Evolutionary conservation across 2,329 filamentous ascomycete genomes (phyloP), one percentile per base, ranked within the genome.

Genomic region (Colletotrichum abscissum): DNA sequence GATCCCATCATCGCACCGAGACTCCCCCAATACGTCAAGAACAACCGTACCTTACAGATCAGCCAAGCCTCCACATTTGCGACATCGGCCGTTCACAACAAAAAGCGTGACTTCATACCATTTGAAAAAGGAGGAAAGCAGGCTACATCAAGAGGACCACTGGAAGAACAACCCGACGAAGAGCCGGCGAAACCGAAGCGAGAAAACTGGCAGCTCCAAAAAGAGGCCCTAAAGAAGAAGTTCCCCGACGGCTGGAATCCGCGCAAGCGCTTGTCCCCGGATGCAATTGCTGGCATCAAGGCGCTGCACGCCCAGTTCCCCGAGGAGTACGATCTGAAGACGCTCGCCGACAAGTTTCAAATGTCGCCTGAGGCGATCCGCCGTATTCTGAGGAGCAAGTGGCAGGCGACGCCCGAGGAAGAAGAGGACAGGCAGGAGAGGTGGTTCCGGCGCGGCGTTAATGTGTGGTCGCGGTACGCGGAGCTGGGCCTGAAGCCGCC

Each of bases 251-350:
- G 92, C 11, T 99, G 96, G 95, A 88, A 88, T 33, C 96, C 97
- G 35, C 89, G 90, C 62, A 98, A 97, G 82, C 92, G 92, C 72
- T 88, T 99, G 11, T 98, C 97, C 0, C 97, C 97, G 0, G 96
- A 98, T 82, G 95, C 95, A 1, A 86, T 98, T 38, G 92, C 94
- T n/a, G 95, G 95, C 55, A 97, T 99, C 77, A 92, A 95, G 55
- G 92, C 94, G 24, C 86, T 99, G 42, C 91, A 98, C 81, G 85
- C 88, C 30, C 92, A 95, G 77, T 92, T 95, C 75, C 95, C 96
- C 0, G 88, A 93, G 2, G 87, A 89, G 70, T 98, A 95, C 84
- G 93, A 92, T 4, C 97, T 93, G 0, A 82, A 88, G 19, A 88
- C 91, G 42, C 90, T 98, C 16, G 91, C 96, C 0, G 80, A 91